phyloP scores from a whole-genome alignment of 495 filamentous ascomycete genomes.

The Staphylotrichum longicolle region DNA sequence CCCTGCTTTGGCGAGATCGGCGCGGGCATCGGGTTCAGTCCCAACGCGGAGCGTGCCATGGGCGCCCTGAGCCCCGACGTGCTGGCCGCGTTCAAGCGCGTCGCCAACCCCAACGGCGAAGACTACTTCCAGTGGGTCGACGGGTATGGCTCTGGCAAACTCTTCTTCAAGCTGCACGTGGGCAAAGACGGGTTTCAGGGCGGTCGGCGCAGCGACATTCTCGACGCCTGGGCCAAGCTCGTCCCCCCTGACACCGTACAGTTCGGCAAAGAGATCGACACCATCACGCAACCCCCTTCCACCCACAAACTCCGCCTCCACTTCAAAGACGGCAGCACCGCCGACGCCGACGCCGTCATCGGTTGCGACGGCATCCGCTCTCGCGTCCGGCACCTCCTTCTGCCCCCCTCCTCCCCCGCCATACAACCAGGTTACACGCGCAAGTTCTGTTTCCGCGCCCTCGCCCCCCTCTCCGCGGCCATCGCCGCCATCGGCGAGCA shows the following conservation, averaged over 20 bases:
- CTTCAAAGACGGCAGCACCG: slow-evolving; percentile 39
- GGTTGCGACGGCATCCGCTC: slow-evolving; percentile 50
- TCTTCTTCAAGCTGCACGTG: slow-evolving; percentile 37
- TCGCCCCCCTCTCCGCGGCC: slow-evolving; percentile 42
- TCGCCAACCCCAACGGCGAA: slow-evolving; percentile 38
- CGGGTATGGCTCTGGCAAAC: slow-evolving; percentile 32
- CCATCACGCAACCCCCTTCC: slow-evolving; percentile 7
- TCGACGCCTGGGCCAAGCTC: slow-evolving; percentile 43
- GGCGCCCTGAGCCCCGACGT: slow-evolving; percentile 45
- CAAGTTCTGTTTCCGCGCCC: slow-evolving; percentile 46
- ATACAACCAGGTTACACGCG: slow-evolving; percentile 34
- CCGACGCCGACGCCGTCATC: slow-evolving; percentile 40
- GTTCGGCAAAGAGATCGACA: slow-evolving; percentile 37
- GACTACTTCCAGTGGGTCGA: slow-evolving; percentile 49
- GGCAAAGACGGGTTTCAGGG: slow-evolving; percentile 45
- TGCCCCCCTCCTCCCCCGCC: slow-evolving; percentile 32
- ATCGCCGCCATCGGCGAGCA: slow-evolving; percentile 29
- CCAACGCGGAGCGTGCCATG: slow-evolving; percentile 58
- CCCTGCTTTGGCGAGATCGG: slow-evolving; percentile 55
- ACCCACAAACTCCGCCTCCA: slow-evolving; percentile 26
- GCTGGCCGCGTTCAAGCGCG: slow-evolving; percentile 35
- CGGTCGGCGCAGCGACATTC: slow-evolving; percentile 40
- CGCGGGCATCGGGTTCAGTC: slow-evolving; percentile 58
- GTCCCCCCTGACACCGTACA: slow-evolving; percentile 26
- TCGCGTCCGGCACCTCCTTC: slow-evolving; percentile 37